These are phyloP conservation scores for Psilocybe cyanescens DNA, from an alignment of 768 basidiomycete species.

Conservation along the genomic window DNA sequence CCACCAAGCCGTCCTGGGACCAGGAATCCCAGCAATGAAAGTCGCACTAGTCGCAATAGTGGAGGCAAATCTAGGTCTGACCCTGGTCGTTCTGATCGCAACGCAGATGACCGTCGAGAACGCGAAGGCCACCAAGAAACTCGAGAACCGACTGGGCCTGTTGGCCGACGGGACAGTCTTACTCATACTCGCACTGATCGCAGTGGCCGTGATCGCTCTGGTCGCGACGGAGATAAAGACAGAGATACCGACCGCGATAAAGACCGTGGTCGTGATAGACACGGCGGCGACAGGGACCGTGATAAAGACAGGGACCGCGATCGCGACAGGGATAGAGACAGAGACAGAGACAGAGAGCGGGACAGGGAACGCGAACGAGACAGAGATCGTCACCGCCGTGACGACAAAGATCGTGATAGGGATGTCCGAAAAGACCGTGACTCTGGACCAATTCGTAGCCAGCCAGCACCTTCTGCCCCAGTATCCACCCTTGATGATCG, in stretches of 20 bases:
- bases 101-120: slow-evolving; percentile 60
- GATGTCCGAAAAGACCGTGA: slow-evolving; percentile 68
- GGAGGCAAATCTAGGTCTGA: slow-evolving; percentile 63
- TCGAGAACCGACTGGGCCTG: slow-evolving; percentile 41
- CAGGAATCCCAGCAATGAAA: slow-evolving; percentile 71
- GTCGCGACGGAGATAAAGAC: slow-evolving; percentile 38
- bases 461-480: slow-evolving; percentile 33
- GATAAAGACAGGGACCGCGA: slow-evolving; percentile 50
- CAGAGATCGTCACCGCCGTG: slow-evolving; percentile 58
- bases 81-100: slow-evolving; percentile 46
- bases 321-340: slow-evolving; percentile 53
- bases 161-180: slow-evolving; percentile 51
- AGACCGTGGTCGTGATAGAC: slow-evolving; percentile 29
- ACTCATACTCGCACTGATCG: slow-evolving; percentile 57
- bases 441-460: slow-evolving; percentile 33
- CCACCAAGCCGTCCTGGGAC: slow-evolving; percentile 71
- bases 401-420: slow-evolving; percentile 68
- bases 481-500: slow-evolving; percentile 51
- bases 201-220: slow-evolving; percentile 45
- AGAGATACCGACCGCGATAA: slow-evolving; percentile 39
- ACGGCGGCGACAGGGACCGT: slow-evolving; percentile 43
- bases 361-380: slow-evolving; percentile 61
- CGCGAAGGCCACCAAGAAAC: slow-evolving; percentile 52
- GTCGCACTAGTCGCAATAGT: slow-evolving; percentile 73
- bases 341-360: slow-evolving; percentile 60